These are phyloP conservation scores for Ganoderma boninense DNA, from an alignment of 1,284 basidiomycete genomes.

Conservation along the genomic window DNA sequence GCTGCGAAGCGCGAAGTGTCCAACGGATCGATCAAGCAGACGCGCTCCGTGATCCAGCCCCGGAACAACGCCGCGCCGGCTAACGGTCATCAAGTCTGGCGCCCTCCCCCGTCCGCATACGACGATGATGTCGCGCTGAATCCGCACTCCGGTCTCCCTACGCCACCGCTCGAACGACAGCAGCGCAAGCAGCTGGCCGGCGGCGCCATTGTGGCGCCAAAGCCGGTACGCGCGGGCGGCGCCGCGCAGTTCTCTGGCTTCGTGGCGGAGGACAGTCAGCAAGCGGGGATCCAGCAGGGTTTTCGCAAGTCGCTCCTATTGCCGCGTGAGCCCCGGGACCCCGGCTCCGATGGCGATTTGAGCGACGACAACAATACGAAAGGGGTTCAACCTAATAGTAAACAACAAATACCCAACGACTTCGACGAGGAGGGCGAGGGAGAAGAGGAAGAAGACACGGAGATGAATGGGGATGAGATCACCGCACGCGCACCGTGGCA, in stretches of 20 bases:
- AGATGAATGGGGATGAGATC: conserved; percentile 35
- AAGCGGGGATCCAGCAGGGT: conserved; percentile 51
- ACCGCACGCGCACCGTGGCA: conserved; percentile 42
- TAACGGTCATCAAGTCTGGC: conserved; percentile 49
- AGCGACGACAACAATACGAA: conserved; percentile 53
- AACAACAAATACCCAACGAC: conserved; percentile 34
- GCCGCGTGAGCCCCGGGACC: conserved; percentile 63
- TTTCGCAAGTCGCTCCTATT: conserved; percentile 70
- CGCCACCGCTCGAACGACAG: conserved; percentile 36
- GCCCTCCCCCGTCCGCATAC: conserved; percentile 47
- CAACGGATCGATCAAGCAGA: conserved; percentile 26
- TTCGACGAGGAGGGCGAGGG: conserved; percentile 39
- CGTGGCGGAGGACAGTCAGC: conserved; percentile 36
- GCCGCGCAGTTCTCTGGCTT: conserved; percentile 40
- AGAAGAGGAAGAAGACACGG: conserved; percentile 32
- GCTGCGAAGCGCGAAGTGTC: conserved; percentile 18
- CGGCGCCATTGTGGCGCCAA: conserved; percentile 29
- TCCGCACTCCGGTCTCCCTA: conserved; percentile 31
- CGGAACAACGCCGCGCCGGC: conserved; percentile 19
- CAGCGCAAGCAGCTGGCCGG: conserved; percentile 32
- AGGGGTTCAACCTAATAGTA: conserved; percentile 39
- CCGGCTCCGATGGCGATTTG: conserved; percentile 64
- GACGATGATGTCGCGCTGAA: conserved; percentile 34
- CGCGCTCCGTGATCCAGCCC: conserved; percentile 20
- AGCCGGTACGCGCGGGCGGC: conserved; percentile 30